A percentile compares a stretch with the other conserved stretches of the same genome.
Evolutionary conservation across 371 early-diverging fungal species (phyloP).

Genomic region (Mucor velutinosus): DNA sequence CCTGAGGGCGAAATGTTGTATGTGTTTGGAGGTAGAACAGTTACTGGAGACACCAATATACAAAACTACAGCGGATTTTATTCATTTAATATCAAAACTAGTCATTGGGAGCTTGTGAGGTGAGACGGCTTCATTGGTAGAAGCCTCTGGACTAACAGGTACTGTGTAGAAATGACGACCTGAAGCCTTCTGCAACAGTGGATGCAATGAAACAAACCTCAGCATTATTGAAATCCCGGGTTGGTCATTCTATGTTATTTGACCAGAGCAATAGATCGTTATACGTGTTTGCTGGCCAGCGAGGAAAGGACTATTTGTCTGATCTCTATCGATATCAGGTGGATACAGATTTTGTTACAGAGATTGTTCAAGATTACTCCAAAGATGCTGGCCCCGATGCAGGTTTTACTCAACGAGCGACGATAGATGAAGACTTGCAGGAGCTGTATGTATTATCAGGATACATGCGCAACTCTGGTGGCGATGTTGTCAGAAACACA

Average conservation of each 20-base stretch:
- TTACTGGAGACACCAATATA: constrained; percentile 59
- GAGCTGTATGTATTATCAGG: constrained; percentile 88
- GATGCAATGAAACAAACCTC: constrained; percentile 14
- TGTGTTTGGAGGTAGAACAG: constrained; percentile 88
- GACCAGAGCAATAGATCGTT: constrained; percentile 72
- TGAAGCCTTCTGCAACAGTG: not conserved
- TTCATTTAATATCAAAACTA: constrained; percentile 65
- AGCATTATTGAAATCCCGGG: constrained; percentile 70
- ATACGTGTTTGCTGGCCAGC: constrained; percentile 90
- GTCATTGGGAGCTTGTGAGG: constrained; percentile 71
- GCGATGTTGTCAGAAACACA: constrained; percentile 66
- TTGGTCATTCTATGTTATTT: constrained; percentile 91
- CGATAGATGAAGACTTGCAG: constrained; percentile 71
- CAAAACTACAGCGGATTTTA: constrained; percentile 86
- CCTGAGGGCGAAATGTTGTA: constrained; percentile 69
- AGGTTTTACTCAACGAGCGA: constrained; percentile 86
- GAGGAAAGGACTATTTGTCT: constrained; percentile 72
- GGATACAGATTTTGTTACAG: constrained; percentile 70
- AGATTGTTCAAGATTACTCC: constrained; percentile 71
- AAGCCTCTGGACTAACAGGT: not conserved
- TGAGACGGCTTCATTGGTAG: constrained; percentile 5
- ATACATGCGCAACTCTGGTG: constrained; percentile 22
- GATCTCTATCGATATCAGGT: constrained; percentile 86
- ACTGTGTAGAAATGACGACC: constrained; percentile 15
- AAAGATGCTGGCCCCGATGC: constrained; percentile 76